Base-by-base conservation (phyloP, 148 eudicot genomes). In the Polygonum maritimum region DNA sequence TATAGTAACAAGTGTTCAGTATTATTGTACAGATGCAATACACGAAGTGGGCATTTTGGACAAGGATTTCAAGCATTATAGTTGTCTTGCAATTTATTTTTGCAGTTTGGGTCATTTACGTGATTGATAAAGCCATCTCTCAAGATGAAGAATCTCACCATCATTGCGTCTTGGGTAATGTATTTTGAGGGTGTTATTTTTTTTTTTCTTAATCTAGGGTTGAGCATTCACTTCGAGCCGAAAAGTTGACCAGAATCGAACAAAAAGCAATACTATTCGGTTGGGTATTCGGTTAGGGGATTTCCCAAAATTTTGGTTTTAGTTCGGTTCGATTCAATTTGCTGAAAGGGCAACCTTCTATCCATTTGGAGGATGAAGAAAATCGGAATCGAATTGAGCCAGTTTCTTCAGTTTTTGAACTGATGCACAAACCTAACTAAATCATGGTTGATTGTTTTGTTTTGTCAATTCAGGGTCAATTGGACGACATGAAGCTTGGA, bases 41-140 rank as follows among this genome's bases (percentile, higher is more conserved):
- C 79, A 82, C 80, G 48, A 86, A 82, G 41, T 89, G 93, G 93
- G 83, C 86, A 78, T 80, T 77, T 81, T 87, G 93, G 93, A 85
- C 93, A 47, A 86, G 93, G 18, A 76, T 84, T 52, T 83, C 87
- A 76, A 76, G 80, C 57, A 26, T 82, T 62, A 74, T 82, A 76
- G 82, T 86, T 2, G 54, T 80, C 76, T 60, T 84, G 70, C 93
- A 89, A 76, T 78, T 89, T 77, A 44, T 87, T 76, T 82, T 81
- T 67, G 85, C 89, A 80, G 57, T 80, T 83, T 65, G 79, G 77
- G 85, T 86, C 60, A 70, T 87, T 39, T 76, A 78, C 71, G 69
- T 81, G 52, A 79, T 87, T 76, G 84, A 75, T 48, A 76, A 76
- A 75, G 82, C 22, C 71, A 45, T 81, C 65, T 77, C 52, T 65